Evolutionary conservation across 2,329 filamentous ascomycete genomes (phyloP).

Genomic region (Alternaria ethzedia): DNA sequence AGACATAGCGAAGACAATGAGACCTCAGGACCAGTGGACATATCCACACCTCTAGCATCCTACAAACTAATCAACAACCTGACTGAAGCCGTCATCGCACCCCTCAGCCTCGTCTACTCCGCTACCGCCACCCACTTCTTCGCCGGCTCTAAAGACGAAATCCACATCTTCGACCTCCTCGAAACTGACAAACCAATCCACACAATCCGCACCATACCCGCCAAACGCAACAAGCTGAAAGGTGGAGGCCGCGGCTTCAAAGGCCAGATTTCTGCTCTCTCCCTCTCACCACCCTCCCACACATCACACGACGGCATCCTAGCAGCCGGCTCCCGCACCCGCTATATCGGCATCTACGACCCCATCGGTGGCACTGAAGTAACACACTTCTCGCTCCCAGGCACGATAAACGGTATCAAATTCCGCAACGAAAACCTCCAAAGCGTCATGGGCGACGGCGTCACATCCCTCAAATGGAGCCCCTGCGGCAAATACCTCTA

Average conservation of each 20-base stretch:
- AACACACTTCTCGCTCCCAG: conserved; percentile 58
- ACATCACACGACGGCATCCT: conserved; percentile 53
- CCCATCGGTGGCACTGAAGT: conserved; percentile 57
- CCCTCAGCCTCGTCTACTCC: conserved; percentile 62
- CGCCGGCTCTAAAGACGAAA: conserved; percentile 61
- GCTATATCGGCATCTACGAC: conserved; percentile 64
- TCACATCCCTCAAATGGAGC: conserved; percentile 65
- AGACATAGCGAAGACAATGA: conserved; percentile 1
- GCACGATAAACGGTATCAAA: conserved; percentile 15
- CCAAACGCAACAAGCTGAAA: conserved; percentile 50
- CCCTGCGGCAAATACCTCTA: conserved; percentile 65
- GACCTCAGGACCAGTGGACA: conserved; percentile 24
- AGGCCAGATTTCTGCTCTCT: conserved; percentile 62
- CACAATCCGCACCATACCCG: conserved; percentile 54
- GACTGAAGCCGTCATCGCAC: conserved; percentile 63
- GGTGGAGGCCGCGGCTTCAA: conserved; percentile 60
- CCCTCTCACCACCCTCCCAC: conserved; percentile 35
- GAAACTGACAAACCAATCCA: conserved; percentile 55
- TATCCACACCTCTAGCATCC: conserved; percentile 49
- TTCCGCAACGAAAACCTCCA: conserved; percentile 5
- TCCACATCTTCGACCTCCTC: conserved; percentile 63
- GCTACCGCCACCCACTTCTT: conserved; percentile 60
- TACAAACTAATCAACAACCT: conserved; percentile 63
- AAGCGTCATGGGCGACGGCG: conserved; percentile 54
- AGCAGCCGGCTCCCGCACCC: conserved; percentile 64